Percentiles rank a stretch among this genome's conserved stretches.
Evolutionary conservation across 78 protist genomes (phyloP).

Genomic region (Tieghemostelium lacteum): DNA sequence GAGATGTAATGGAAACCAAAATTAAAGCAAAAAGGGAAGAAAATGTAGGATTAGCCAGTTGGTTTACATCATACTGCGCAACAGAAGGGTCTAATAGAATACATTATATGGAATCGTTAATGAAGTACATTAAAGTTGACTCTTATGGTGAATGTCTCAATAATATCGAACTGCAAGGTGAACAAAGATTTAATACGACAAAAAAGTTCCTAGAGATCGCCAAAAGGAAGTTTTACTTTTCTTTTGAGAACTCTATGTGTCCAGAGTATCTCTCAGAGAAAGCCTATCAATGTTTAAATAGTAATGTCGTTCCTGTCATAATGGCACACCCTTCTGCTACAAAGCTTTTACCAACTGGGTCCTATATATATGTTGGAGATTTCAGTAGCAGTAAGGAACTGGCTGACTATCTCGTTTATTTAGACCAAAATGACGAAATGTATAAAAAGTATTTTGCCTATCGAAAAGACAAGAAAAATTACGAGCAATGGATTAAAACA

Average conservation of each 20-base stretch:
- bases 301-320: conserved; percentile 13
- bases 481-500: too few species aligned
- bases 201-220: neutral
- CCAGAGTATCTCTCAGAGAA: conserved; percentile 29
- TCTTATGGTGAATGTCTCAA: conserved; percentile 44
- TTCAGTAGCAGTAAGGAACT: neutral
- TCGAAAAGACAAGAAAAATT: too few species aligned
- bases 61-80: conserved; percentile 15
- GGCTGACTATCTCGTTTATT: conserved; percentile 7
- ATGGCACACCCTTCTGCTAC: conserved; percentile 20
- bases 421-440: conserved; percentile 4
- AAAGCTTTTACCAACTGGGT: conserved; percentile 24
- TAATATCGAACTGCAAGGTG: neutral
- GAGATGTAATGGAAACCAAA: too few species aligned
- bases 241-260: conserved; percentile 46
- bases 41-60: too few species aligned
- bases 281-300: conserved; percentile 6
- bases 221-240: conserved; percentile 33
- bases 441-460: conserved; percentile 39
- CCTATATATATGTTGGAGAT: conserved; percentile 24
- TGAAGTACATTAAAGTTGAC: conserved; percentile 38
- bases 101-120: conserved; percentile 11
- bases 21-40: too few species aligned
- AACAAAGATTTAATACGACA: neutral
- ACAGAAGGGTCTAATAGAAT: neutral